Evolutionary conservation across 1,139 yeast genomes (phyloP), one percentile per base, ranked within the genome.

Genomic region (Chernovozyma aurita): DNA sequence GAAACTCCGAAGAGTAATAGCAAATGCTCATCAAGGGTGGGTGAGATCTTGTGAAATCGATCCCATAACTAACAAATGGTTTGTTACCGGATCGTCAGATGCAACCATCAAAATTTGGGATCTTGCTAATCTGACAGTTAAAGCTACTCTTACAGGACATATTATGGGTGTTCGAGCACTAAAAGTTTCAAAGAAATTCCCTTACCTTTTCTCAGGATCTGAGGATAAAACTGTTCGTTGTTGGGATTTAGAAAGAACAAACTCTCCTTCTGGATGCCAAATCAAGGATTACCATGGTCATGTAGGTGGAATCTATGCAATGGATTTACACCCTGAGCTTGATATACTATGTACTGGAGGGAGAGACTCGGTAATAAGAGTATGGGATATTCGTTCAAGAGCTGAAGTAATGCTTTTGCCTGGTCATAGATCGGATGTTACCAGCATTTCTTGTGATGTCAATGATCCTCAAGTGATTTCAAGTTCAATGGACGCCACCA

Each of bases 221-320:
- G 97, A 92, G 54, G 99, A 94, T 59, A 90, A 90, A 55, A 75
- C 88, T 28, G 87, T 88, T n/a, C 78, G 88, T 52, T 90, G 97
- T 59, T 94, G 97, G 97, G 98, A 94, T 62, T 66, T 94, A 49
- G 97, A 92, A 57, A 76, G 81, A 49, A 86, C 92, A 47, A 77
- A 78, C 48, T 80, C 86, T 2, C 47, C 61, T 1, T 55, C 64
- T 20, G 76, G 76, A 4, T 64, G 72, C 44, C 72, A 66, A 44
- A 77, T 88, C 13, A 67, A 97, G 38, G 87, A 88, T 49, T 94
- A 86, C 55, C 95, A 90, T 57, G 99, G 98, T 4, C 98, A 92
- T 60, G 70, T 87, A 21, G 86, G 95, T 16, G 95, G 96, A 3
- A 86, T 94, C 1, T 88, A 86, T 52, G 70, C 95, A 1, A 69